Evolutionary conservation across 2,329 filamentous ascomycete genomes (phyloP).

Genomic region (Cladobotryum protrusum): DNA sequence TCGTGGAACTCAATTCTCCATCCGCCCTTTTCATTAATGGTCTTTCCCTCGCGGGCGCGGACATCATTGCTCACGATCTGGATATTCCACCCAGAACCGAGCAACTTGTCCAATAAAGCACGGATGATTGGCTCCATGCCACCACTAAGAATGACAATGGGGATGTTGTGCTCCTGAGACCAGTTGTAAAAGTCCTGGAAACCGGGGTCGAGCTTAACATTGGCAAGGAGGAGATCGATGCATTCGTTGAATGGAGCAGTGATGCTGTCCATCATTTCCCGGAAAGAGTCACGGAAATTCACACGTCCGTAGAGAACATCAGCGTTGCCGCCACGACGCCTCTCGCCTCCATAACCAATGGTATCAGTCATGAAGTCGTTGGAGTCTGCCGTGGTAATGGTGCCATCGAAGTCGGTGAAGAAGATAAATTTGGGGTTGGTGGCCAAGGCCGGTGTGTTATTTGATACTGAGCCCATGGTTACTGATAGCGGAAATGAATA

Average conservation of each 20-base stretch:
- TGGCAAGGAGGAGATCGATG: constrained; percentile 67
- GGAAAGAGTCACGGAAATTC: constrained; percentile 80
- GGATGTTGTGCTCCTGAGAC: constrained; percentile 74
- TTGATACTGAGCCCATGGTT: constrained; percentile 38
- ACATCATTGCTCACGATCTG: constrained; percentile 90
- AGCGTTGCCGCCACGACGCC: constrained; percentile 66
- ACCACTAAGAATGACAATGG: constrained; percentile 83
- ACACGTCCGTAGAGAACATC: constrained; percentile 67
- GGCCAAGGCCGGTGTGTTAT: constrained; percentile 51
- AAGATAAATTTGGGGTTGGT: constrained; percentile 86
- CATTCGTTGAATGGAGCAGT: constrained; percentile 74
- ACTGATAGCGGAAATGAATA: neutral
- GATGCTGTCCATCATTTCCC: constrained; percentile 87
- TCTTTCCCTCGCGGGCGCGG: constrained; percentile 55
- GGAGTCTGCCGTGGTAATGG: constrained; percentile 69
- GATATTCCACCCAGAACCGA: constrained; percentile 74
- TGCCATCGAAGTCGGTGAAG: constrained; percentile 98
- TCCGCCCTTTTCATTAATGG: constrained; percentile 70
- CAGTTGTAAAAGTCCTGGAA: constrained; percentile 87
- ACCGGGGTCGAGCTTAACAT: constrained; percentile 81
- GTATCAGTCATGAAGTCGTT: constrained; percentile 80
- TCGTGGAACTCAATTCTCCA: constrained; percentile 90
- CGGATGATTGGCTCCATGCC: constrained; percentile 92
- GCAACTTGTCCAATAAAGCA: constrained; percentile 69
- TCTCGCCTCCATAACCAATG: constrained; percentile 71